Evolutionary conservation across 2,329 filamentous ascomycete species (phyloP).

Genomic region (Aquanectria penicillioides): DNA sequence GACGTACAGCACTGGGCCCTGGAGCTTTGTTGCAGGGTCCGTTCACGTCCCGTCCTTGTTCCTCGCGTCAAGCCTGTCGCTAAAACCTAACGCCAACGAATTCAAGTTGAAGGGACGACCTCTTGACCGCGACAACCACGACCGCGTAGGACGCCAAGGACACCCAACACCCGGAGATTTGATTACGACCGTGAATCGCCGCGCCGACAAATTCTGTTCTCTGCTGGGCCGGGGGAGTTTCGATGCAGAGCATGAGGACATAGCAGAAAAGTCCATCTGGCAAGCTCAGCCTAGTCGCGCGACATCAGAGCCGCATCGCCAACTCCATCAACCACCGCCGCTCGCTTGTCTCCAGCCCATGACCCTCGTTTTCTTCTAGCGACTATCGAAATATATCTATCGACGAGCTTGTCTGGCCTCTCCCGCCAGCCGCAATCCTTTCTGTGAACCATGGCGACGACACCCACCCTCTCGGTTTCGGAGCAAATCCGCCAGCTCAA

Average conservation of each 20-base stretch:
- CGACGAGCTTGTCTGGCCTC: background rate
- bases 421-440: constrained; percentile 17
- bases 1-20: constrained; percentile 29
- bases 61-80: constrained; percentile 39
- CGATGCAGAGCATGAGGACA: constrained; percentile 43
- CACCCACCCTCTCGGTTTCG: constrained; percentile 67
- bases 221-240: constrained; percentile 24
- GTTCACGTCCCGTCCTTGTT: constrained; percentile 37
- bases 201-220: background rate
- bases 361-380: constrained; percentile 5
- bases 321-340: constrained; percentile 28
- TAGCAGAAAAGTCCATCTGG: constrained; percentile 34
- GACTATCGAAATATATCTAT: constrained; percentile 4
- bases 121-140: constrained; percentile 19
- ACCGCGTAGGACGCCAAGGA: background rate
- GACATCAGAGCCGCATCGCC: constrained; percentile 37
- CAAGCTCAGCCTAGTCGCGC: constrained; percentile 46
- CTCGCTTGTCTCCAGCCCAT: constrained; percentile 20
- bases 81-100: constrained; percentile 34
- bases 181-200: constrained; percentile 13
- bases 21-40: constrained; percentile 38
- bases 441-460: constrained; percentile 56
- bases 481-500: constrained; percentile 90
- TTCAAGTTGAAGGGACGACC: constrained; percentile 16
- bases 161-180: background rate